Base-by-base conservation (phyloP, 176 grass and related monocot species). In the Carex kokanica region DNA sequence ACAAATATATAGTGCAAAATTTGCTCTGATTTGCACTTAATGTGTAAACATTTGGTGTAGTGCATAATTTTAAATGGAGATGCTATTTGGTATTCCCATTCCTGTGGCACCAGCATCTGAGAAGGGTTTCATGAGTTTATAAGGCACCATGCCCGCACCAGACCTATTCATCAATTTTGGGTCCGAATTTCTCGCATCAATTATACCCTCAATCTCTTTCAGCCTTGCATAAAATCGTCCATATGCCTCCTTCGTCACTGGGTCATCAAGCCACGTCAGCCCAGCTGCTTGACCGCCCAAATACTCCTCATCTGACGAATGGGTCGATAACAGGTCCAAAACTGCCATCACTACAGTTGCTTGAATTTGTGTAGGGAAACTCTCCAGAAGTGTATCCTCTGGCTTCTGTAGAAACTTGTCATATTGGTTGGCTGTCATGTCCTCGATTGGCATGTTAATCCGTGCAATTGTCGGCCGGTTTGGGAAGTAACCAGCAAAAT, bases 281-380 rank as follows among this genome's bases (percentile, higher is more conserved):
- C 27, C 70, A 2, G 84, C 83, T 52, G 74, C 82, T 78, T 40
- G 0, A 11, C 87, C 90, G 18, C 90, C 85, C 15, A 98, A 91
- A 85, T 94, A 98, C 85, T 98, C 92, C 87, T 98, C 92, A 85
- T 98, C 92, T 15, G 78, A 64, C 18, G 95, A 92, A 64, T 98
- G 92, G 49, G 18, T 82, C 5, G 95, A 98, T 47, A 98, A 82
- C 72, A 94, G 78, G 60, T 93, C 64, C 3, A 94, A 75, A 51
- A 91, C 85, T 0, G 90, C 95, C 88, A 93, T 92, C 64, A 92
- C 87, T 54, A 91, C 78, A 65, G 92, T 91, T 38, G 92, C 92
- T 83, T 94, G 95, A 75, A 90, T 78, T 77, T 89, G 87, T 18
- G 88, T 88, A 18, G 88, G 95, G 69, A 98, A 90, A 74, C 83